These are phyloP conservation scores for Debaryomyces psychrophilus DNA, from an alignment of 1,139 yeast species.

Conservation along the genomic window DNA sequence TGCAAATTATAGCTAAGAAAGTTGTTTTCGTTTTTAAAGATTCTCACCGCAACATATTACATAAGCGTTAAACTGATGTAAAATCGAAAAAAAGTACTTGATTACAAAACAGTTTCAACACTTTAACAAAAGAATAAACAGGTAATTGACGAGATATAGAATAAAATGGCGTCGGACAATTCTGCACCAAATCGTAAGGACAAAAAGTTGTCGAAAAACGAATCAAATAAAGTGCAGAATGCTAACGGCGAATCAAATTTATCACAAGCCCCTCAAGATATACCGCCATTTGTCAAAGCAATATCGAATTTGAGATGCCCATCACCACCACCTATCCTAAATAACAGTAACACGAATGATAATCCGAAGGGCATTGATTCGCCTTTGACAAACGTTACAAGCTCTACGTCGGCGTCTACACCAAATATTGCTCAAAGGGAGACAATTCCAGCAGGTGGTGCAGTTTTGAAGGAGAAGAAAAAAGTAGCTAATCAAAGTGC, in stretches of 20 bases:
- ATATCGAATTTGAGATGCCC: constrained; percentile 63
- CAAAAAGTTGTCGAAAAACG: neutral
- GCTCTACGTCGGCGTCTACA: constrained; percentile 1
- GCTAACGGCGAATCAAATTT: constrained; percentile 11
- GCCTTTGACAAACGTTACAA: constrained; percentile 12
- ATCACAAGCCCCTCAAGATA: constrained; percentile 20
- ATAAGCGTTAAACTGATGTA: neutral
- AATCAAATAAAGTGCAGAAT: neutral
- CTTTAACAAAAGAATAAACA: neutral
- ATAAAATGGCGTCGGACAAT: constrained; percentile 11
- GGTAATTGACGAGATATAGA: neutral
- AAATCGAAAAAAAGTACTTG: constrained; percentile 3
- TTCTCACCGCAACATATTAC: neutral
- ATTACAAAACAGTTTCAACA: constrained; percentile 2
- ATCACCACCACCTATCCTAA: constrained; percentile 69
- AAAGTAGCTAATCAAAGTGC: constrained; percentile 16
- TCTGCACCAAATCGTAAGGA: constrained; percentile 9
- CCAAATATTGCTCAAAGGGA: constrained; percentile 25
- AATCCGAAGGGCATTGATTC: constrained; percentile 17
- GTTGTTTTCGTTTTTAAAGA: neutral
- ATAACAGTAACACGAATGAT: constrained; percentile 24
- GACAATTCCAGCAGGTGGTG: constrained; percentile 57
- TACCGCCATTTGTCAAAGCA: constrained; percentile 52
- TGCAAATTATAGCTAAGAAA: neutral
- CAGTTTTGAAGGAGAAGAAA: constrained; percentile 41